A percentile compares a stretch with the other conserved stretches of the same genome.
phyloP scores from a whole-genome alignment of 2,329 filamentous ascomycete species.

The Ophiostoma perfectum region DNA sequence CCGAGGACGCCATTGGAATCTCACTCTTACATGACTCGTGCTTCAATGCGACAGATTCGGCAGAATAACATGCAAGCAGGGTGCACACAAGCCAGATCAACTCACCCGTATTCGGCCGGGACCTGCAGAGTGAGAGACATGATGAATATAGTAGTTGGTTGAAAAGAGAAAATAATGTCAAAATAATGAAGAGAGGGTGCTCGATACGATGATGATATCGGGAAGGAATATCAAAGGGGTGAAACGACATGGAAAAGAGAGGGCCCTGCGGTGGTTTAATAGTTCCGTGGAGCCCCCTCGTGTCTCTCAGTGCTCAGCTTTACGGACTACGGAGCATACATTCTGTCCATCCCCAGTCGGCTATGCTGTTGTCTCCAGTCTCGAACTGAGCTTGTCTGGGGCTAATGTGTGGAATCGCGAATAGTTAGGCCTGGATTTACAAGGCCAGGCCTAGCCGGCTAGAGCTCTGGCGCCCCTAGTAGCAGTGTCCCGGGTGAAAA shows the following conservation, averaged over 20 bases:
- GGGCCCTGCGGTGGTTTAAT: background rate
- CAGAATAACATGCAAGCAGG: background rate
- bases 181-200: no score
- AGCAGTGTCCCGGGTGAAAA: background rate
- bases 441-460: background rate
- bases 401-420: background rate
- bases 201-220: no score
- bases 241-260: background rate
- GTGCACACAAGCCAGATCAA: background rate
- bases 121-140: constrained; percentile 23
- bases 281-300: background rate
- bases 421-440: background rate
- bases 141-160: background rate
- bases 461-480: background rate
- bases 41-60: background rate
- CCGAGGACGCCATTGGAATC: background rate
- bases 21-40: background rate
- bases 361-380: background rate
- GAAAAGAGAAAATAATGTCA: background rate
- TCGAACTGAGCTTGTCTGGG: background rate
- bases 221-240: background rate
- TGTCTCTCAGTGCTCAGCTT: background rate
- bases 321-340: background rate
- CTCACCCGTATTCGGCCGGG: constrained; percentile 24
- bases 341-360: background rate